Conservation (phyloP, 306 rosid genomes). For the Prinsepia uniflora region DNA sequence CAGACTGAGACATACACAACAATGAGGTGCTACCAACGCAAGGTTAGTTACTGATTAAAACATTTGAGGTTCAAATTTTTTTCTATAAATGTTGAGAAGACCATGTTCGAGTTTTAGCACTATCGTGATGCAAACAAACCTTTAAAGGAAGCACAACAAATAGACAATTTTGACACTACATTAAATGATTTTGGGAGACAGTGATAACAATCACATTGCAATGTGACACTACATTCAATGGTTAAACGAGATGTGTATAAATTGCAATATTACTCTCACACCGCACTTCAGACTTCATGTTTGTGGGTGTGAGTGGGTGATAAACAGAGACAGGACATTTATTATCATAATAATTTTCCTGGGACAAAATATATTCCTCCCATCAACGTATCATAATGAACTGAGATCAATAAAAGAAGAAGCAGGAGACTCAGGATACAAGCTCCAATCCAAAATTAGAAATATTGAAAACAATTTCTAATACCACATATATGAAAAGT, state of each 20-base stretch:
- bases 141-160: background rate
- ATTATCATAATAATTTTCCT: background rate
- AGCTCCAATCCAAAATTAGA: constrained; percentile 9
- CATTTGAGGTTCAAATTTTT: background rate
- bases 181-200: background rate
- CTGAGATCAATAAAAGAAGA: background rate
- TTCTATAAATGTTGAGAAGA: background rate
- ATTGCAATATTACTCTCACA: background rate
- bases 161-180: background rate
- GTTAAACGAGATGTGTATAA: background rate
- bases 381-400: background rate
- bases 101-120: background rate
- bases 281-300: constrained; percentile 1
- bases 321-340: background rate
- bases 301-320: background rate
- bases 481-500: constrained; percentile 13
- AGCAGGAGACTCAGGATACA: background rate
- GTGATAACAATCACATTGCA: background rate
- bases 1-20: background rate
- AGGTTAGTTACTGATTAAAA: too few species aligned
- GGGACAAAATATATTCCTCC: background rate
- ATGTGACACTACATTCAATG: background rate
- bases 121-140: background rate
- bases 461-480: constrained; percentile 12
- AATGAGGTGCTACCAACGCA: background rate